Base-by-base conservation (phyloP, 768 basidiomycete genomes). In the Lyophyllum shimeji region DNA sequence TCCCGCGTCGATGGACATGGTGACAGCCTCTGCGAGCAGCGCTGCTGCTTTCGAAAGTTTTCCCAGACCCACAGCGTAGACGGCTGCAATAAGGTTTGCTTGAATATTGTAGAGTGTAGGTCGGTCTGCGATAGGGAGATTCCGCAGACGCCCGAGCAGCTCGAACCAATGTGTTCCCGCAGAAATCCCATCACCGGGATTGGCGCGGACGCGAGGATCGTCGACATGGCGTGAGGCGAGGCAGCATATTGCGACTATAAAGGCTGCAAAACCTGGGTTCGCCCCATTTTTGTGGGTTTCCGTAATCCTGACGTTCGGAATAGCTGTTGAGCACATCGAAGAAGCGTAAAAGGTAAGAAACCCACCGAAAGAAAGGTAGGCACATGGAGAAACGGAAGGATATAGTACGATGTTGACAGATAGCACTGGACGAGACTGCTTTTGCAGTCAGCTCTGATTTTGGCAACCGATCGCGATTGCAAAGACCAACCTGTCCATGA, bases 111-210 rank as follows among this genome's bases (percentile, higher is more conserved):
- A 95, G 6, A 95, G 71, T 0, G 95, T 95, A 5, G 95, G 94
- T 47, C 89, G 81, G 67, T 96, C 94, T 17, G 91, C 85, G 50
- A 88, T 88, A 27, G 93, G 91, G 23, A 95, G 81, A n/a, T 87
- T 90, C n/a, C 92, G 85, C 37, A 97, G 78, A 15, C 89, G 86
- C 11, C 82, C 85, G 69, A 95, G 90, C 2, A 96, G 82, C 61
- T 94, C 95, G 62, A 95, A 95, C 85, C 92, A 97, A 54, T 90
- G 87, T 6, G 89, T 89, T 20, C 94, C 94, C 23, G 93, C 91
- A 27, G 91, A 90, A n/a, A 87, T 85, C 4, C 92, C 85, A 65
- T 96, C 92, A 55, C 74, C 77, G 1, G 93, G 85, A 65, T 92
- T 86, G 2, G 90, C 82, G 46, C 93, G 85, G 21, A 95, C 93